These are phyloP conservation scores for Stemphylium vesicarium DNA, from an alignment of 2,329 filamentous ascomycete species.

Conservation along the genomic window DNA sequence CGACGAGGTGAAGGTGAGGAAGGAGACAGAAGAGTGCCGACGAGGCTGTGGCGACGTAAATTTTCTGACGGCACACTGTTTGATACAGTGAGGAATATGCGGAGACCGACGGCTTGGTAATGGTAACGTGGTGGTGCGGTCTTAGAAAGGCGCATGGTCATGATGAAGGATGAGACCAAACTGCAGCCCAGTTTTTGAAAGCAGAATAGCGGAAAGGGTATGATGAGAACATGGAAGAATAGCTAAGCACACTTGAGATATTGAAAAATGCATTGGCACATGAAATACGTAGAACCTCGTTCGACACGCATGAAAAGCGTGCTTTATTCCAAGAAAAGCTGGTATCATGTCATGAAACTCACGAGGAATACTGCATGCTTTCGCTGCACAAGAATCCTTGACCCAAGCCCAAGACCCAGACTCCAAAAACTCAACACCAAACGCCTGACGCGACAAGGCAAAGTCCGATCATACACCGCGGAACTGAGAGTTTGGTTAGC, in stretches of 20 bases:
- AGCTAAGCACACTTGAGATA: not conserved
- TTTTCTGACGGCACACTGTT: no score
- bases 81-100: no score
- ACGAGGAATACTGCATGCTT: not conserved
- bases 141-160: no score
- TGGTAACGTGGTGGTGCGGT: no score
- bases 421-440: slow-evolving; percentile 2
- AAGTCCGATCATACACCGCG: slow-evolving; percentile 52
- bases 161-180: not conserved
- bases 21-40: not conserved
- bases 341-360: slow-evolving; percentile 28
- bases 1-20: slow-evolving; percentile 15
- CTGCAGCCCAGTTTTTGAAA: not conserved
- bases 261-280: not conserved
- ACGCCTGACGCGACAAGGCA: not conserved
- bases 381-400: slow-evolving; percentile 7
- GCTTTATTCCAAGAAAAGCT: slow-evolving; percentile 9
- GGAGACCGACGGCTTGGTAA: no score
- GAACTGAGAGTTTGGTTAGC: slow-evolving; percentile 53
- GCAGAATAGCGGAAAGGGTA: not conserved
- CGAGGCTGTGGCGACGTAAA: no score
- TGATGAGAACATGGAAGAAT: not conserved
- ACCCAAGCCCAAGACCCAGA: slow-evolving; percentile 10
- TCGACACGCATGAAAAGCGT: slow-evolving; percentile 7
- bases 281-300: slow-evolving; percentile 13